These are phyloP conservation scores for Xylaria curta DNA, from an alignment of 495 filamentous ascomycete genomes.

Conservation along the genomic window DNA sequence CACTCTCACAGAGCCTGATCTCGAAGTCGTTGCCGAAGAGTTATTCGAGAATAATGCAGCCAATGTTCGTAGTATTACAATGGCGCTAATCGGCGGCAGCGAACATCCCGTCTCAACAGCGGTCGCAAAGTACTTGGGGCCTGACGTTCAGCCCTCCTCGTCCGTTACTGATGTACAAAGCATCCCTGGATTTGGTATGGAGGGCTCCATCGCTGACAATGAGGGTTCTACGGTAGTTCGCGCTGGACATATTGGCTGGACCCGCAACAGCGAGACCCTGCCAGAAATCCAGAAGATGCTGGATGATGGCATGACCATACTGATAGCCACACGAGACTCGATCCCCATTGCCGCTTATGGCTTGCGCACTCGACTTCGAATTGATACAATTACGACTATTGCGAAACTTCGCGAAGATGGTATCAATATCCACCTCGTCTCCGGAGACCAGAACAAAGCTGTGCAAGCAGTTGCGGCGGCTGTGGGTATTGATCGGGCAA, in stretches of 20 bases:
- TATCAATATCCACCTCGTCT: conserved; percentile 68
- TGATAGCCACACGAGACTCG: conserved; percentile 65
- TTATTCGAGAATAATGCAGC: conserved; percentile 34
- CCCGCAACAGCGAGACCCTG: conserved; percentile 47
- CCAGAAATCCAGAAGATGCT: conserved; percentile 52
- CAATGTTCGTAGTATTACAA: conserved; percentile 34
- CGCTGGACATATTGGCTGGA: conserved; percentile 72
- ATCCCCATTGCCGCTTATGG: conserved; percentile 63
- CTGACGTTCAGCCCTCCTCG: conserved; percentile 37
- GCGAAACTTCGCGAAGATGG: conserved; percentile 57
- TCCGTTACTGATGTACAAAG: conserved; percentile 50
- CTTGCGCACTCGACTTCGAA: conserved; percentile 64
- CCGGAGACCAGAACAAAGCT: conserved; percentile 69
- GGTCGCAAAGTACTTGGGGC: conserved; percentile 57
- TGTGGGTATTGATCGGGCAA: conserved; percentile 57
- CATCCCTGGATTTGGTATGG: conserved; percentile 56
- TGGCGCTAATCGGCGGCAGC: conserved; percentile 57
- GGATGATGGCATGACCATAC: conserved; percentile 58
- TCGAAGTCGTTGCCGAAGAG: conserved; percentile 56
- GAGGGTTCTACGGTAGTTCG: conserved; percentile 41
- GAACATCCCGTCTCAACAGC: conserved; percentile 75
- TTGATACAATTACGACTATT: conserved; percentile 60
- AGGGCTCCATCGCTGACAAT: conserved; percentile 44
- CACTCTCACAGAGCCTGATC: conserved; percentile 70
- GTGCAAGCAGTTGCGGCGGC: conserved; percentile 60